phyloP scores from a whole-genome alignment of 2,329 filamentous ascomycete species.

The Neofusicoccum cordaticola region DNA sequence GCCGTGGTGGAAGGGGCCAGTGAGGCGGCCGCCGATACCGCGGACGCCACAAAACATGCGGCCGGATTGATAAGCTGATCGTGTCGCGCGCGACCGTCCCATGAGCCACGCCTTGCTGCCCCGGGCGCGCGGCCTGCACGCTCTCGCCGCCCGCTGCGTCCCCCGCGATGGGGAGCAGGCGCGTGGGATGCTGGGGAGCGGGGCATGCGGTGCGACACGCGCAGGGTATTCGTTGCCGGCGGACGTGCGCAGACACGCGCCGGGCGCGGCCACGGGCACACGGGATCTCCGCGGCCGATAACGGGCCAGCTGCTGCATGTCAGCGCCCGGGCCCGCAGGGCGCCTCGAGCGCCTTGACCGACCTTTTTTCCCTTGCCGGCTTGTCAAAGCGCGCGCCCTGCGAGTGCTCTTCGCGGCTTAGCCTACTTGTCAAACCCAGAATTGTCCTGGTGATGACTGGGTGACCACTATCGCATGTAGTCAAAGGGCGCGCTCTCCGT shows the following conservation, averaged over 20 bases:
- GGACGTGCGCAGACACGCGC: too few species aligned
- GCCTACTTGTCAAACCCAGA: not conserved
- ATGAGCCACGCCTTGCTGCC: not conserved
- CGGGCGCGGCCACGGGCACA: not conserved
- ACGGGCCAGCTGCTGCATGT: conserved; percentile 1
- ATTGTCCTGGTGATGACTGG: not conserved
- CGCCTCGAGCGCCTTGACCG: not conserved
- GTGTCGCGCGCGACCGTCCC: not conserved
- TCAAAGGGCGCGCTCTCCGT: not conserved
- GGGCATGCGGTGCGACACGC: too few species aligned
- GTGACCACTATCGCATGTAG: not conserved
- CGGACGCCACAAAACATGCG: not conserved
- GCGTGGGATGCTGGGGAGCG: too few species aligned
- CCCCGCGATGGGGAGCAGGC: not conserved
- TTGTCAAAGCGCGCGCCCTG: not conserved
- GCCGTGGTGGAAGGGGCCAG: not conserved
- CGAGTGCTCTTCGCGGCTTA: not conserved
- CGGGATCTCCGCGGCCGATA: not conserved
- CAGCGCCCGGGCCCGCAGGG: not conserved
- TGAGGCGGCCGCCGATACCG: not conserved
- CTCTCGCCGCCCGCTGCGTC: not conserved
- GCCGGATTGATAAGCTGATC: conserved; percentile 7
- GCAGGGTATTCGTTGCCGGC: too few species aligned
- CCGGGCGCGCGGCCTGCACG: not conserved
- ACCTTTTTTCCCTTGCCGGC: not conserved